Base-by-base conservation (phyloP, 2,329 filamentous ascomycete species). In the Curvularia verruculosa region DNA sequence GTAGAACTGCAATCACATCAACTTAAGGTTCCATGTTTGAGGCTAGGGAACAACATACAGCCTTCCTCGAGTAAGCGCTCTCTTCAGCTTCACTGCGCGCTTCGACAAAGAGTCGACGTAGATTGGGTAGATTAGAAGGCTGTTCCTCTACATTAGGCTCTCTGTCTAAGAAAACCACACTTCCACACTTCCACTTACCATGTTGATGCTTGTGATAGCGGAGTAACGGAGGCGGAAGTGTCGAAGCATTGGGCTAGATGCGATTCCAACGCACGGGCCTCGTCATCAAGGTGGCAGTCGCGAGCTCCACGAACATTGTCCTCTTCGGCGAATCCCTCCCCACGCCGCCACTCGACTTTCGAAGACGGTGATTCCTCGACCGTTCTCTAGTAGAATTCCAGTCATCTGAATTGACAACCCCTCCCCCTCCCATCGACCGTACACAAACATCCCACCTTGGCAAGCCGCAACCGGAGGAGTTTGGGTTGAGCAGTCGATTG, bases 31-130 rank as follows among this genome's bases (percentile, higher is more conserved):
- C 41, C 24, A 47, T 19, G 18, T 18, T n/a, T 28, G 36, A 23
- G 8, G 24, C 36, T 19, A 19, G 13, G 43, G n/a, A 23, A 18
- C 23, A 31, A 54, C 90, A 72, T 80, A 97, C 95, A 50, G 95
- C 95, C 78, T 89, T 96, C 65, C 95, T 85, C 13, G 95, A 98
- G 66, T 98, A 95, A 59, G 92, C 90, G 75, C 95, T 90, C 78
- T 98, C 95, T 76, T 99, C 95, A 52, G 90, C 89, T 72, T 98
- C 94, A 3, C 91, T 93, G 56, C 95, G 86, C 29, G 94, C 90
- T 79, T 98, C 94, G 51, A 97, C 94, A 73, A 99, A 98, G 58
- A 99, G 88, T 13, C 95, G 90, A 49, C 95, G 88, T n/a, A 99
- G 84, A 74, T 99, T 98, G 34, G 95, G 95, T 50, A 98, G 86